These are phyloP conservation scores for Pisolithus microcarpus DNA, from an alignment of 768 basidiomycete genomes.

Conservation along the genomic window DNA sequence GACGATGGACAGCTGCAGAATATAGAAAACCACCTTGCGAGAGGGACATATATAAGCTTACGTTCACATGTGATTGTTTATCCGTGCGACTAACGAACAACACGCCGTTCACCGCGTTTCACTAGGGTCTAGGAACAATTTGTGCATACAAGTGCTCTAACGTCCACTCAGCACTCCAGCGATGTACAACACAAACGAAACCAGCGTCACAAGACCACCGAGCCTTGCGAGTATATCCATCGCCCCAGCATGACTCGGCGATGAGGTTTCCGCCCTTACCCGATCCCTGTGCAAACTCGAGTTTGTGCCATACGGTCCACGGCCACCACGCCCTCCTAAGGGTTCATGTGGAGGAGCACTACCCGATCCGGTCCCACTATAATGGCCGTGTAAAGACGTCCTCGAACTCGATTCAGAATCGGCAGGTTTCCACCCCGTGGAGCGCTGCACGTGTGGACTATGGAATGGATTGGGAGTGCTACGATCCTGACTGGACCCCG, in stretches of 20 bases:
- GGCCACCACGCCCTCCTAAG: background rate
- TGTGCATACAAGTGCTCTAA: background rate
- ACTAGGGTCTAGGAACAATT: too few relatives aligned
- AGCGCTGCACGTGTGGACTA: constrained; percentile 7
- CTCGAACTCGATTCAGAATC: background rate
- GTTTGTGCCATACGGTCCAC: background rate
- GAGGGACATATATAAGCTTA: too few relatives aligned
- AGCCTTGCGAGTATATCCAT: background rate
- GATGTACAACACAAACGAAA: background rate
- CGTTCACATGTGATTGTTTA: background rate
- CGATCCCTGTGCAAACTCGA: background rate
- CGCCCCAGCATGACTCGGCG: background rate
- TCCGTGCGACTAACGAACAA: too few relatives aligned
- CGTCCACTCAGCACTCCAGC: background rate
- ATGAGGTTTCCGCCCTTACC: background rate
- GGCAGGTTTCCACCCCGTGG: constrained; percentile 1
- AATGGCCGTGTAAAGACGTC: background rate
- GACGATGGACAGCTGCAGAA: background rate
- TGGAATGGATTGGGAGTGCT: constrained; percentile 1
- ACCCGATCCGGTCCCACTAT: background rate
- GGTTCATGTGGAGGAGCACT: background rate
- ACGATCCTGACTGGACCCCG: background rate
- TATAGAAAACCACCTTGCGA: too few relatives aligned
- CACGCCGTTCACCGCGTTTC: too few relatives aligned
- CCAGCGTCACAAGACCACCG: background rate